Percentiles rank a stretch among this genome's conserved stretches.
phyloP scores from a whole-genome alignment of 306 rosid genomes.

The Fragaria vesca region DNA sequence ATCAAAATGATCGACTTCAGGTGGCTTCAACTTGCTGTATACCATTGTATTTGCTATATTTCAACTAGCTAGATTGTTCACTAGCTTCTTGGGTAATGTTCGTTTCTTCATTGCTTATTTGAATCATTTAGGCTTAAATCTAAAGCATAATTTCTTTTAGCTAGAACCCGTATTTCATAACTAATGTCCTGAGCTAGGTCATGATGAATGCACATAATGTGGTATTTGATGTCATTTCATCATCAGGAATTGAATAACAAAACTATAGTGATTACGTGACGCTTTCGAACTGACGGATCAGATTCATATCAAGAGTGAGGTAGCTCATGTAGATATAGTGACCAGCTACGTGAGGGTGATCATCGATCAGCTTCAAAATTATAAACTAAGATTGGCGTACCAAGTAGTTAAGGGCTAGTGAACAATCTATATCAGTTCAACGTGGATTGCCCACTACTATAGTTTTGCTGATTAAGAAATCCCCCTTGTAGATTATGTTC shows the following conservation, averaged over 20 bases:
- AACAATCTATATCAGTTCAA: conserved; percentile 13
- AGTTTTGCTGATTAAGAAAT: conserved; percentile 2
- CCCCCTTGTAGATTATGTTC: not conserved
- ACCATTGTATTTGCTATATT: not conserved
- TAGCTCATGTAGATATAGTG: not conserved
- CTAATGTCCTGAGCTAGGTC: not conserved
- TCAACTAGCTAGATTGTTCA: not conserved
- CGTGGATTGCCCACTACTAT: conserved; percentile 7
- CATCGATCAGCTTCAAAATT: not conserved
- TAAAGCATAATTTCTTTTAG: not conserved
- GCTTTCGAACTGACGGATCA: not conserved
- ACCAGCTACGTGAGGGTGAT: not conserved
- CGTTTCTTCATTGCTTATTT: not conserved
- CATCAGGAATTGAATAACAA: not conserved
- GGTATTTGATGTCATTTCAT: not conserved
- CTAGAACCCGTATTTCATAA: not conserved
- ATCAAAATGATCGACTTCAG: not conserved
- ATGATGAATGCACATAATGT: not conserved
- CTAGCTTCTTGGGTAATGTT: not conserved
- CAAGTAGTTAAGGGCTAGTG: not conserved
- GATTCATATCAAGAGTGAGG: not conserved
- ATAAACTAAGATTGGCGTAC: not conserved
- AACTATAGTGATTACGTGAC: not conserved
- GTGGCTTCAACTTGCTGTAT: not conserved
- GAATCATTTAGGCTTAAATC: not conserved